phyloP scores from a whole-genome alignment of 306 rosid species.

The Ormosia emarginata region DNA sequence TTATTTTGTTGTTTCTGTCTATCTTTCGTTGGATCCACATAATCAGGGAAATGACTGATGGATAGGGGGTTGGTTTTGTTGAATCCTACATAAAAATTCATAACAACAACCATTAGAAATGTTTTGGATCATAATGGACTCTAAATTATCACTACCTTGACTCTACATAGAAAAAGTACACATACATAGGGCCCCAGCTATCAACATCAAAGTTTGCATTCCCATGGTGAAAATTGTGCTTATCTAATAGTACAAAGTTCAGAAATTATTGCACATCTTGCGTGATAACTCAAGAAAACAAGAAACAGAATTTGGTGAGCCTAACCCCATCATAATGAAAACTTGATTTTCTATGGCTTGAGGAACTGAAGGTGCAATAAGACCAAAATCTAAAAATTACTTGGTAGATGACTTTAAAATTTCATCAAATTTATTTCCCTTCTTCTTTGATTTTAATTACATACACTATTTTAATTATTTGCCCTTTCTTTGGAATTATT shows the following conservation, averaged over 20 bases:
- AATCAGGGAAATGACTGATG: slow-evolving; percentile 36
- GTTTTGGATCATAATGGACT: slow-evolving; percentile 20
- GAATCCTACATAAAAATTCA: slow-evolving; percentile 48
- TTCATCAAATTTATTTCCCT: not conserved
- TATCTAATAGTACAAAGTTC: not conserved
- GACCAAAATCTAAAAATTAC: not conserved
- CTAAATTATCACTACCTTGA: slow-evolving; percentile 31
- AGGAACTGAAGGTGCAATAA: not conserved
- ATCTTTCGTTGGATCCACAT: slow-evolving; percentile 53
- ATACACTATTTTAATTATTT: not conserved
- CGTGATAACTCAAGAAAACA: slow-evolving; percentile 14
- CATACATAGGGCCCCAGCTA: slow-evolving; percentile 22
- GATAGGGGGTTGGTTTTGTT: slow-evolving; percentile 33
- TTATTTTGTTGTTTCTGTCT: slow-evolving; percentile 21
- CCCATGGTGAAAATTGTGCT: not conserved
- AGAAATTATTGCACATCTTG: slow-evolving; percentile 37
- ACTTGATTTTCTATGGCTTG: not conserved
- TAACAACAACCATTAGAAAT: slow-evolving; percentile 33
- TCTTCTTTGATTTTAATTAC: not conserved
- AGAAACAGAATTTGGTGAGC: slow-evolving; percentile 4
- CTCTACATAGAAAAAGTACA: slow-evolving; percentile 20
- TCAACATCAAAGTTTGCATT: slow-evolving; percentile 21
- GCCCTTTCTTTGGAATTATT: not conserved
- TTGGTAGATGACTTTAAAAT: not conserved
- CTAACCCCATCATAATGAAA: not conserved